Conservation (phyloP, 2,329 filamentous ascomycete species). For the Aspergillus sp. region DNA sequence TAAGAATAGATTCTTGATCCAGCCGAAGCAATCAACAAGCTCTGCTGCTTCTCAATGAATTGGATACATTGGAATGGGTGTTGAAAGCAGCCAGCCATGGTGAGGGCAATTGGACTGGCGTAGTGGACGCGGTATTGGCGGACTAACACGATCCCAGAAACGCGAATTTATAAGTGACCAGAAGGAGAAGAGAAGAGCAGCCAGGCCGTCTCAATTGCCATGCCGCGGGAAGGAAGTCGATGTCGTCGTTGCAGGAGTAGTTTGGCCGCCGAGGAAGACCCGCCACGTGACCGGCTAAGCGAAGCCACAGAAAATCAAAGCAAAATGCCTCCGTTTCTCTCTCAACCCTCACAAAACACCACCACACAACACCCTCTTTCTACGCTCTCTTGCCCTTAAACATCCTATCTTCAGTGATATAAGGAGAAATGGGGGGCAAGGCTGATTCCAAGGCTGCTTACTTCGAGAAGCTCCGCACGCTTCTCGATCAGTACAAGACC, state of each 20-base stretch:
- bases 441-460: conserved; percentile 86
- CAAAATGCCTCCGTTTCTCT: conserved; percentile 13
- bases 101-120: conserved; percentile 1
- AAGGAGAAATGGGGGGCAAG: conserved; percentile 99
- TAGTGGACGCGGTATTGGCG: not conserved
- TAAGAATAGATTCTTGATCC: conserved; percentile 64
- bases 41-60: conserved; percentile 21
- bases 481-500: conserved; percentile 92
- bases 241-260: no score
- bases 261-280: not conserved
- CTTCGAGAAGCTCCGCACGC: conserved; percentile 98
- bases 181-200: no score
- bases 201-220: no score
- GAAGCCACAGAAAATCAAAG: conserved; percentile 28
- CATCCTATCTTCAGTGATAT: conserved; percentile 80
- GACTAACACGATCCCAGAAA: no score
- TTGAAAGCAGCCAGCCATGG: conserved; percentile 26
- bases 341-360: conserved; percentile 14
- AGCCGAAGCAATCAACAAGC: conserved; percentile 62
- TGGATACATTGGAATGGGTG: conserved; percentile 57
- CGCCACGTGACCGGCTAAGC: conserved; percentile 29
- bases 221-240: no score
- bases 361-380: conserved; percentile 18
- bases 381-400: conserved; percentile 79
- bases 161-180: no score